A percentile compares a stretch with the other conserved stretches of the same genome.
Evolutionary conservation across 257 asterid genomes (phyloP).

Genomic region (Solanum paucissectum): DNA sequence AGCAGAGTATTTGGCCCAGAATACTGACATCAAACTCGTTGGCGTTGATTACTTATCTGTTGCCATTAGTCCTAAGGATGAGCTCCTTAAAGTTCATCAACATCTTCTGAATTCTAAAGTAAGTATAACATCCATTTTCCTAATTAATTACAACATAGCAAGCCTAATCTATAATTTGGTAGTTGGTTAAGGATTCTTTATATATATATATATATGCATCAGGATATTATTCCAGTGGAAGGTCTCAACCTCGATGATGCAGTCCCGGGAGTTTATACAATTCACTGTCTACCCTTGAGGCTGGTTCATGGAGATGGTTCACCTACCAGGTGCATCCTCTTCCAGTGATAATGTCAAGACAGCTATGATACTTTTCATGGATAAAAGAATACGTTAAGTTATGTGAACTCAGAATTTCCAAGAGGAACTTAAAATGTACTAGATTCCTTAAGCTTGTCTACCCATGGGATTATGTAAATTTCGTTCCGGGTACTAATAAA

Average conservation of each 20-base stretch:
- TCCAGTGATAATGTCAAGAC: not conserved
- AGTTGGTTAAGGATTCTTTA: not conserved
- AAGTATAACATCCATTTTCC: not conserved
- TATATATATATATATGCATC: not conserved
- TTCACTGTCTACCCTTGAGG: slow-evolving; percentile 27
- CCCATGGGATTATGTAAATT: not conserved
- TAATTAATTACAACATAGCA: not conserved
- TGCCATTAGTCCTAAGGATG: not conserved
- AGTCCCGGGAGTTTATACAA: slow-evolving; percentile 16
- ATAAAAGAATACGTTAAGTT: not conserved
- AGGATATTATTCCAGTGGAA: slow-evolving; percentile 21
- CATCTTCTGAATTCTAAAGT: slow-evolving; percentile 6
- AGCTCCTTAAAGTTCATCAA: slow-evolving; percentile 6
- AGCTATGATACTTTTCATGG: not conserved
- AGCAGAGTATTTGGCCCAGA: slow-evolving; percentile 17
- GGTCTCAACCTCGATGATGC: slow-evolving; percentile 14
- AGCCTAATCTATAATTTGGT: not conserved
- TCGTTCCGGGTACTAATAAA: not conserved
- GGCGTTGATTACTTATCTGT: slow-evolving; percentile 31
- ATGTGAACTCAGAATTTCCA: not conserved
- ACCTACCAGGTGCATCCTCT: slow-evolving; percentile 34
- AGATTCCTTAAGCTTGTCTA: not conserved
- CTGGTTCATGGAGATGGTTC: slow-evolving; percentile 13
- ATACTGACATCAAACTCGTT: slow-evolving; percentile 20
- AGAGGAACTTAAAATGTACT: not conserved